These are phyloP conservation scores for Dendrobium catenatum DNA, from an alignment of 106 monocot species.

Conservation along the genomic window DNA sequence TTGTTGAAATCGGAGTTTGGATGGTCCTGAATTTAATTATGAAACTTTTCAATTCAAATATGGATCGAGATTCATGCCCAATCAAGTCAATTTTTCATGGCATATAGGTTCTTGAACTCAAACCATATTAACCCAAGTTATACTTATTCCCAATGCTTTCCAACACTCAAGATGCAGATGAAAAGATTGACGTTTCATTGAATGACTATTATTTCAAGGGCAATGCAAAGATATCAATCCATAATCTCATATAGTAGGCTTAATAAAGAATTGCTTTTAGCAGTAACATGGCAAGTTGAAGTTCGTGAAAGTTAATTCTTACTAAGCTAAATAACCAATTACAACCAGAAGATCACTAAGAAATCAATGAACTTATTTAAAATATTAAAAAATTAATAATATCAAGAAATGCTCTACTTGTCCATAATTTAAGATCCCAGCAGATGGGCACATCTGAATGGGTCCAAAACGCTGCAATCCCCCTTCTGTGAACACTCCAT, in stretches of 20 bases:
- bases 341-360: not conserved
- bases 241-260: not conserved
- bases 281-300: not conserved
- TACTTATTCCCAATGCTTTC: not conserved
- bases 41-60: no score
- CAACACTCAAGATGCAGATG: not conserved
- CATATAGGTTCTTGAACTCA: no score
- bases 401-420: conserved; percentile 32
- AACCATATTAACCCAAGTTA: not conserved
- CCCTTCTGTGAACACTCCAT: conserved; percentile 50
- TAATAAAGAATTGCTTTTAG: not conserved
- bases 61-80: no score
- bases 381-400: not conserved
- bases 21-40: no score
- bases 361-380: not conserved
- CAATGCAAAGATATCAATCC: not conserved
- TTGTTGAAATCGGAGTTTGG: no score
- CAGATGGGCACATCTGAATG: conserved; percentile 53
- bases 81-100: no score
- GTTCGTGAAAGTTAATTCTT: not conserved
- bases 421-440: conserved; percentile 68
- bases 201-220: not conserved
- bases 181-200: not conserved
- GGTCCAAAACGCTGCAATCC: conserved; percentile 63
- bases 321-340: not conserved